Base-by-base conservation (phyloP, 352 stramenopile species). In the Phytophthora foliorum region DNA sequence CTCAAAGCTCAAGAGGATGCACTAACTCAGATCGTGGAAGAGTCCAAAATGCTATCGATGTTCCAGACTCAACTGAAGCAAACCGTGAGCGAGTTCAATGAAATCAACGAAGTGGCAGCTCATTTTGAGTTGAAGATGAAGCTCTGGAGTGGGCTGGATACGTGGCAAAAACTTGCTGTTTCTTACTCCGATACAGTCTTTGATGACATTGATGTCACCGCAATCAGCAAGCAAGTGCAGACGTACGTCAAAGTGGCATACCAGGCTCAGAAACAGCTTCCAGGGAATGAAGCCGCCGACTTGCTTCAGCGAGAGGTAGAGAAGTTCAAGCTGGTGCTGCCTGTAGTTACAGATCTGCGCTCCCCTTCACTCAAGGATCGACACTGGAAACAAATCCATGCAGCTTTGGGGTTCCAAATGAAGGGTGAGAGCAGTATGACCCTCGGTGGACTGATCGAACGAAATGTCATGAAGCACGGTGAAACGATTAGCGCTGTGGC, bases 121-220 rank as follows among this genome's bases (percentile, higher is more conserved):
- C 84, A 96, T 53, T 92, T 98, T 21, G 91, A 86, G 13, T 77
- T 98, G 29, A 98, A 98, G 63, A 91, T 92, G 64, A 91, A 93
- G 62, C 77, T 98, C 10, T 98, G 94, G 94, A 87, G 80, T 24
- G 91, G 90, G 0, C 60, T 98, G 14, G 62, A 91, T 56, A 82
- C 96, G 17, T 98, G 94, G 94, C 82, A 89, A 42, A 66, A 84
- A 6, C 75, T 98, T 21, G 93, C 88, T 0, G 72, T 81, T 8
- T 76, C 66, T 16, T 98, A 96, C 62, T 80, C 92, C 0, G 81
- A 87, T 31, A 97, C 90, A 0, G 72, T 81, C 0, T 97, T 98
- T 42, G 86, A 94, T 51, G 75, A 95, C 21, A 96, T 98, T n/a
- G 91, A 98, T 63, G 89, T 97, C 8, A 64, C 49, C 7, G 68